Base-by-base conservation (phyloP, 495 filamentous ascomycete genomes). In the Sordaria brevicollis region DNA sequence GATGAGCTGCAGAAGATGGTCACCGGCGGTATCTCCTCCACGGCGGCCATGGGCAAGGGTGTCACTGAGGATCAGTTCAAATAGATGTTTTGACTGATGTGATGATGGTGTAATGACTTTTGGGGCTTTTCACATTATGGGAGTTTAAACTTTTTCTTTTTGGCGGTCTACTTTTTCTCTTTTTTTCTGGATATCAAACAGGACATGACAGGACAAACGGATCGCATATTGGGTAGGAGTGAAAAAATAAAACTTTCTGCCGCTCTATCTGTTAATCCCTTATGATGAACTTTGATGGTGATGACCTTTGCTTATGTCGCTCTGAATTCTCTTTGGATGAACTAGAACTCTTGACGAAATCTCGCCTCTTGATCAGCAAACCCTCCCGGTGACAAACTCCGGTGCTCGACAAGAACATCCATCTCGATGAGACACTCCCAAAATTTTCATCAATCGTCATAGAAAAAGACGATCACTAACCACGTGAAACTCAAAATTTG, bases 1-100 rank as follows among this genome's bases (percentile, higher is more conserved):
- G 95, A 99, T 77, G 92, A 94, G 76, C 78, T 97, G 83, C 83
- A 97, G 78, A 97, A 96, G 87, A 97, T 99, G 95, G 93, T 99
- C 11, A 93, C 89, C 6, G 96, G 95, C 7, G 95, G 95, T 73
- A 89, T 99, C 67, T 94, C 90, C 77, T 90, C 87, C 65, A 98
- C 95, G 1, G 90, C 90, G 39, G 95, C 95, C 4, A 99, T 98
- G 95, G 95, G 95, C 11, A 92, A 92, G 83, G 95, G 96, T 62
- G 95, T 99, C 67, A 99, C 95, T 13, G 95, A 99, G 85, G 93
- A 97, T 78, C 95, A 99, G 84, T 98, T 99, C 70, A 81, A 87
- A 74, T 87, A 72, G 67, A 33, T 67, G 38, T 35, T 3, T 9
- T 38, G 2, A 8, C 17, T 65, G 37, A 43, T 65, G 49, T 17